Base-by-base conservation (phyloP, 129 eudicot species). In the Logfia minima region DNA sequence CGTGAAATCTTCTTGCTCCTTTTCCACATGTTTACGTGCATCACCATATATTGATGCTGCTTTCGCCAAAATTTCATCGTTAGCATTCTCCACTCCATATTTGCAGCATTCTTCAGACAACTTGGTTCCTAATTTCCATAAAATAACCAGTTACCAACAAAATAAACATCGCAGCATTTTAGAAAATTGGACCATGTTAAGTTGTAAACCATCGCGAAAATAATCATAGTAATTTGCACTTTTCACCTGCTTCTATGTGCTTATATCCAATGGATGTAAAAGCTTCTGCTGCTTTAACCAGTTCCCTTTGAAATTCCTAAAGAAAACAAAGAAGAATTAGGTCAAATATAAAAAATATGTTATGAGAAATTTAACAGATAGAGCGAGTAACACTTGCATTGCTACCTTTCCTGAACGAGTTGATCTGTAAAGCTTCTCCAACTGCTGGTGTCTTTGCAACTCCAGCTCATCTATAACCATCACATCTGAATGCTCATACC, bases 1-100 rank as follows among this genome's bases (percentile, higher is more conserved):
- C 69, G 91, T 95, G 76, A 86, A 84, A 70, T 95, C 99, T 73
- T 95, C 99, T 82, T 91, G 97, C 83, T 95, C 99, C 85, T 95
- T 95, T 65, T 91, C 99, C 75, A 88, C 87, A 37, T 95, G 97
- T 84, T 92, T 95, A 67, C 92, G 96, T 77, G 99, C 97, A 86
- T 95, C 99, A 14, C 99, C 97, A 77, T 95, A 95, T 32, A 95
- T 83, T 45, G 96, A 92, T 69, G 97, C 96, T 62, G 96, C 87
- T 85, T 95, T 95, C 31, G 95, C 84, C 68, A 95, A 71, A 73
- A 89, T 86, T 84, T 89, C 92, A 82, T 95, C 99, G 70, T 80
- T 73, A 68, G 80, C 77, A 81, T 92, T 91, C 68, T 95, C 99
- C 81, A 86, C 83, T 64, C 97, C 99, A 77, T 91, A 95, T 82